phyloP scores from a whole-genome alignment of 371 early-diverging fungal genomes.

The Nosema muscidifuracis region DNA sequence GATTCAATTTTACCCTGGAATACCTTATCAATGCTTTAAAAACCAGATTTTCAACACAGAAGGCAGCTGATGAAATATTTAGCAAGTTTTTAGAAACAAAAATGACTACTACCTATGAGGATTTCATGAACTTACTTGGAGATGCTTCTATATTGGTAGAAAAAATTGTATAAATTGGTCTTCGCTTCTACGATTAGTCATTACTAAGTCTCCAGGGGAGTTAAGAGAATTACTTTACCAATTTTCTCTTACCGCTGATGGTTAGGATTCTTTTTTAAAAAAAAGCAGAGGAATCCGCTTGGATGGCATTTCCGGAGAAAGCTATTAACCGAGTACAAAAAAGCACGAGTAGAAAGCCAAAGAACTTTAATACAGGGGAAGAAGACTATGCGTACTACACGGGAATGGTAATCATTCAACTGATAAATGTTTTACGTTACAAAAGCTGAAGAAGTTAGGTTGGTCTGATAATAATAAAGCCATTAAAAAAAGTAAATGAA shows the following conservation, averaged over 20 bases:
- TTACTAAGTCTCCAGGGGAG: background rate
- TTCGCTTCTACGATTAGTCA: background rate
- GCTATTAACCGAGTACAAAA: background rate
- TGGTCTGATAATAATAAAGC: no score
- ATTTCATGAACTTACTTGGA: background rate
- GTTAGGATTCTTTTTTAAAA: conserved; percentile 1
- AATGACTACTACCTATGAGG: background rate
- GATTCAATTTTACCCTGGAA: no score
- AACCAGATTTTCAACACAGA: background rate
- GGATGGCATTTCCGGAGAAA: conserved; percentile 15
- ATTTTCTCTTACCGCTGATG: background rate
- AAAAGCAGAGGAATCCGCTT: conserved; percentile 3
- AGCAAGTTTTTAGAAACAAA: background rate
- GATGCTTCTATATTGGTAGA: background rate
- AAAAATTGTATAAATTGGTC: background rate
- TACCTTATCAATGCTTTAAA: background rate
- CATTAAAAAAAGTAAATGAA: no score
- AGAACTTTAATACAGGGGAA: no score
- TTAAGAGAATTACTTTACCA: background rate
- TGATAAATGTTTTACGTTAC: no score
- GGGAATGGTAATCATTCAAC: no score
- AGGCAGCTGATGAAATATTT: background rate
- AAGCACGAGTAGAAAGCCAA: no score
- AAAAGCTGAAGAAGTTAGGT: no score
- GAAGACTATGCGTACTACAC: no score